Base-by-base conservation (phyloP, 352 stramenopile species). In the Pythium sp. region DNA sequence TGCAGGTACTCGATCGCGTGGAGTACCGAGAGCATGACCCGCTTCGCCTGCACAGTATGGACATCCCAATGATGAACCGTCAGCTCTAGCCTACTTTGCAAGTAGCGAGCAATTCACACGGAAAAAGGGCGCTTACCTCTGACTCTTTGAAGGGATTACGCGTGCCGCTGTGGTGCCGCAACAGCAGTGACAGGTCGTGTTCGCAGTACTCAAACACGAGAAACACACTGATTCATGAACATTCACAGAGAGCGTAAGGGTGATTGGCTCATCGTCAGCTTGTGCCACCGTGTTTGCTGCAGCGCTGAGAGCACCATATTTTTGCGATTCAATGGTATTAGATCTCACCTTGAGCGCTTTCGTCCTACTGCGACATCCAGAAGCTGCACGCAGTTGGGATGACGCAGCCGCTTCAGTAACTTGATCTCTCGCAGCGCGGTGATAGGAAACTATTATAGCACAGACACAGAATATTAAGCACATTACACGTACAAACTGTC, bases 181-280 rank as follows among this genome's bases (percentile, higher is more conserved):
- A 58, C 20, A 98, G 72, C 15, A 91, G 53, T 12, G 86, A 81
- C 8, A 98, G 65, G 59, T 97, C 92, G 64, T 96, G 84, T 51
- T 93, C 79, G 61, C 87, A 95, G 70, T 96, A 96, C 71, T 97
- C 92, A 79, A 98, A 97, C 15, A 96, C 89, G 11, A 98, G 70
- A 68, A 97, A 98, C 0, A 97, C 89, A 49, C 85, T 89, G 57
- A 20, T 22, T 14, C 36, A 43, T 18, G 24, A 22, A 20, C 28
- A 36, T 66, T 18, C 11, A 60, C 18, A 69, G 18, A 64, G 9
- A 66, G 9, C 34, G 5, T 51, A 14, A 61, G n/a, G 62, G 30
- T 34, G 20, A 60, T 4, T 28, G 22, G 4, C 18, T 18, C 6
- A 28, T 5, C 15, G 18, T 14, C 28, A 1, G 54, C 20, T 22